These are phyloP conservation scores for Apiotrichum akiyoshidainum DNA, from an alignment of 1,284 basidiomycete genomes.

Conservation along the genomic window DNA sequence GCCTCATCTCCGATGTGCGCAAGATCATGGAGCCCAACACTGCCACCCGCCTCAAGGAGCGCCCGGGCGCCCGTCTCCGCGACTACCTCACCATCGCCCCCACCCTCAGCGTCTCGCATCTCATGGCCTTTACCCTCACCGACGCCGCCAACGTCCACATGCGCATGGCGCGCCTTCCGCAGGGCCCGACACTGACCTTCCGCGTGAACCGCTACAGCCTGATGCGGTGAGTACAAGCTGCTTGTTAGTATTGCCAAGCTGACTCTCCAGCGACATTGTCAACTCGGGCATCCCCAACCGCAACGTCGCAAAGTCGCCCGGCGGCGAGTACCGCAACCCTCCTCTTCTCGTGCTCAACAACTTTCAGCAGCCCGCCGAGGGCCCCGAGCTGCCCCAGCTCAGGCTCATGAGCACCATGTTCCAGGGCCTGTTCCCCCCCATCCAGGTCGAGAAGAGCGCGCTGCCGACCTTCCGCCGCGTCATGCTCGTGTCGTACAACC, in stretches of 20 bases:
- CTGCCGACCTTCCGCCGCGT: constrained; percentile 84
- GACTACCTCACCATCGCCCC: constrained; percentile 94
- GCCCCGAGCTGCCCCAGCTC: constrained; percentile 51
- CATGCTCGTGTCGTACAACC: constrained; percentile 88
- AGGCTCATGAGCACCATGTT: constrained; percentile 56
- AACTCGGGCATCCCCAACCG: constrained; percentile 24
- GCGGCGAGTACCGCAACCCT: constrained; percentile 50
- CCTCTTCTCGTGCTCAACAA: constrained; percentile 54
- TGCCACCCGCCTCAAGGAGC: constrained; percentile 82
- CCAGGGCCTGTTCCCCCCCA: constrained; percentile 56
- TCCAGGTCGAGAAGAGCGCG: constrained; percentile 64
- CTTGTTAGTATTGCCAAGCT: too few relatives aligned
- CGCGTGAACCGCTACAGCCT: constrained; percentile 88
- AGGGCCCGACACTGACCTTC: constrained; percentile 92
- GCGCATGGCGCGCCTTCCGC: constrained; percentile 81
- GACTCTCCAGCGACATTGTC: constrained; percentile 18
- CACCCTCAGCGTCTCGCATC: constrained; percentile 84
- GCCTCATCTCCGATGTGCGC: constrained; percentile 86
- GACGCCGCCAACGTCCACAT: constrained; percentile 73
- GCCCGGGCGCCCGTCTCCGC: constrained; percentile 85
- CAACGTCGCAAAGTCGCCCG: constrained; percentile 48
- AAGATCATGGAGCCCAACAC: constrained; percentile 99
- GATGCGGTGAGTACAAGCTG: constrained; percentile 56
- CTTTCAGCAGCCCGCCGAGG: constrained; percentile 53
- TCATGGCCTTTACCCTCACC: constrained; percentile 87